phyloP scores from a whole-genome alignment of 208 protist genomes.

The Leishmania martiniquensis region DNA sequence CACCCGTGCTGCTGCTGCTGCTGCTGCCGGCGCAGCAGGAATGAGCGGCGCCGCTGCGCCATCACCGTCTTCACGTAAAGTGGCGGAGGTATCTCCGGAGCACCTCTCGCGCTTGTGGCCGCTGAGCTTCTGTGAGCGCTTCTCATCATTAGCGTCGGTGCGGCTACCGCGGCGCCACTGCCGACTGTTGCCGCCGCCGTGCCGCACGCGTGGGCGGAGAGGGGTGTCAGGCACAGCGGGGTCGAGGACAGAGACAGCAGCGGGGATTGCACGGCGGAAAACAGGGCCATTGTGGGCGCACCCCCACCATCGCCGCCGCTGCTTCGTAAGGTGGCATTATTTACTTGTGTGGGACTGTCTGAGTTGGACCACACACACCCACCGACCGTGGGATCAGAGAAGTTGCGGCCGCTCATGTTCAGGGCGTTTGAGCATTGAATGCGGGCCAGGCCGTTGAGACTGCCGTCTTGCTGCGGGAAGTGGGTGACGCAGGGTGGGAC shows the following conservation, averaged over 20 bases:
- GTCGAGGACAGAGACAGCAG: background rate
- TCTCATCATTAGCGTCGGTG: background rate
- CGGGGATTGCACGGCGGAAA: background rate
- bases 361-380: background rate
- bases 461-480: background rate
- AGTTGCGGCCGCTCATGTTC: background rate
- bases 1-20: constrained; percentile 5
- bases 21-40: constrained; percentile 3
- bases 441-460: background rate
- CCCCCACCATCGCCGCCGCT: background rate
- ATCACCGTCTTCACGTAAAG: constrained; percentile 4
- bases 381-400: background rate
- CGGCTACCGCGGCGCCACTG: background rate
- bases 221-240: background rate
- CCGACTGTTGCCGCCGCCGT: too few relatives aligned
- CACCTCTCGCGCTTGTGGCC: background rate
- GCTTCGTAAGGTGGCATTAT: background rate
- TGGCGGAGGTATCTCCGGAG: background rate
- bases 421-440: background rate
- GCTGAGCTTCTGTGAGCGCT: background rate
- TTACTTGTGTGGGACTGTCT: background rate
- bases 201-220: too few relatives aligned
- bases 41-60: background rate
- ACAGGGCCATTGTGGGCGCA: background rate
- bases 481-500: background rate